Base-by-base conservation (phyloP, 2,329 filamentous ascomycete genomes). In the Alternaria consortialis region DNA sequence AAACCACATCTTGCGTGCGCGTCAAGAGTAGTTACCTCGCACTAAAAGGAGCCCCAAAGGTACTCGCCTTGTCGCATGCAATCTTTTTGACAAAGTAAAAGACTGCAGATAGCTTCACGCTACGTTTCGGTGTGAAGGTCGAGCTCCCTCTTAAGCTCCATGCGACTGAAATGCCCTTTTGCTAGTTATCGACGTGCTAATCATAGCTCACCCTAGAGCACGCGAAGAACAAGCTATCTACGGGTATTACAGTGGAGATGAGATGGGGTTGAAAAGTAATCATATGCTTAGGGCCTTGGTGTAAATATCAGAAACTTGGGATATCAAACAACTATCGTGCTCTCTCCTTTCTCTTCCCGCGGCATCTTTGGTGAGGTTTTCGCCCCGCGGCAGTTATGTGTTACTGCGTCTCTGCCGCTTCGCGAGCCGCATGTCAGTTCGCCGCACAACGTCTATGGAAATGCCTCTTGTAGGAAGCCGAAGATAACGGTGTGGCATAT, bases 121-220 rank as follows among this genome's bases (percentile, higher is more conserved):
- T 50, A 50, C 46, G 46, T 39, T 44, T 39, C 51, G 20, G 40
- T 56, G 42, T 60, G 31, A 37, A 37, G 36, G 23, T 36, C 43
- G n/a, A 42, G 40, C 36, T 17, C 53, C 12, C 29, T 39, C 34
- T 34, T 42, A 42, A 32, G 20, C 36, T 36, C 43, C 20, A 36
- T 37, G 12, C 36, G 5, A 32, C 46, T 46, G 17, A 56, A 37
- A 53, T 44, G 20, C 23, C 23, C 47, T 32, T 36, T 23, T 48
- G 36, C 55, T 54, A 55, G 36, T 32, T 5, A 37, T 23, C 31
- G 11, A 34, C 29, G 42, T 40, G 34, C 43, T 50, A 44, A 52
- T 40, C 53, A 57, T 57, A 57, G 51, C 51, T 13, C 43, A 31
- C 51, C 34, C 44, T 56, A 56, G 57, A 56, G 37, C 43, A 12